Conservation (phyloP, 2,329 filamentous ascomycete genomes). For the Colletotrichum sp. region DNA sequence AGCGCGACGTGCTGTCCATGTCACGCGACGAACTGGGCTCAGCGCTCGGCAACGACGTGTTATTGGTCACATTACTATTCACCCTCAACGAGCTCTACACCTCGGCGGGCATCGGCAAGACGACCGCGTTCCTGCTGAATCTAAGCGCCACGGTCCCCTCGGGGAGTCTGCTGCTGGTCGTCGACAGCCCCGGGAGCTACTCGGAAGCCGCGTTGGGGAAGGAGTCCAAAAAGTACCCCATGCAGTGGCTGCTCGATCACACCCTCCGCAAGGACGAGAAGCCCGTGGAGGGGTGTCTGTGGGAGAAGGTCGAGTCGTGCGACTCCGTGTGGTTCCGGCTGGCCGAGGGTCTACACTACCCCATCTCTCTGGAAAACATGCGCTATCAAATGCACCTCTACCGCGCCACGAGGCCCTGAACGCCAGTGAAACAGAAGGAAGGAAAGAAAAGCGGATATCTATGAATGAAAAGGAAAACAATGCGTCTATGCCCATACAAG, state of each 20-base stretch:
- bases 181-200: conserved; percentile 94
- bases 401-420: conserved; percentile 30
- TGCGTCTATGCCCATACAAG: conserved; percentile 75
- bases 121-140: conserved; percentile 75
- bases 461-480: background rate
- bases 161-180: conserved; percentile 77
- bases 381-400: conserved; percentile 93
- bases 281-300: conserved; percentile 45
- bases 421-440: background rate
- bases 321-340: conserved; percentile 89
- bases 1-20: conserved; percentile 54
- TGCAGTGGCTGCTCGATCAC: conserved; percentile 91
- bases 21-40: conserved; percentile 33
- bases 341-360: conserved; percentile 70
- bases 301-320: conserved; percentile 76
- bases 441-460: background rate
- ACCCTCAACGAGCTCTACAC: conserved; percentile 96
- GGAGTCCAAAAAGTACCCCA: conserved; percentile 75
- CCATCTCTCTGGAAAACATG: conserved; percentile 92
- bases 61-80: conserved; percentile 84
- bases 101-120: conserved; percentile 70
- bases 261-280: conserved; percentile 60
- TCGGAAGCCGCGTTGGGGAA: conserved; percentile 77
- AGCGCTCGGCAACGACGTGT: conserved; percentile 36
- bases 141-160: conserved; percentile 63